These are phyloP conservation scores for Phialophora tarda DNA, from an alignment of 2,329 filamentous ascomycete species.

Conservation along the genomic window DNA sequence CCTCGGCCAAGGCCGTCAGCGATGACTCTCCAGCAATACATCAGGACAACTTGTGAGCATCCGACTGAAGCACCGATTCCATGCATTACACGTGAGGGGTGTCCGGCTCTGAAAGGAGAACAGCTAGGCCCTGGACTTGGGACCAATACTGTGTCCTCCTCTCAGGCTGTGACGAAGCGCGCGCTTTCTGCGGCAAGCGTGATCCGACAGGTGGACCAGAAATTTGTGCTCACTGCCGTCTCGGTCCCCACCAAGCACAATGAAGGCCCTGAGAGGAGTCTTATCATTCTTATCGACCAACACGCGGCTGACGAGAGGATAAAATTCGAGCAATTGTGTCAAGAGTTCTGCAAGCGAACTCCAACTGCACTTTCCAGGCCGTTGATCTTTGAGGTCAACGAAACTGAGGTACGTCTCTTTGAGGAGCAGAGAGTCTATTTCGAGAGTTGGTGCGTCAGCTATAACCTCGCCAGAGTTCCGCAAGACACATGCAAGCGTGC, in stretches of 20 bases:
- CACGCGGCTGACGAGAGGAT: constrained; percentile 93
- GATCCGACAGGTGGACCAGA: constrained; percentile 83
- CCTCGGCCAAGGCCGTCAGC: background rate
- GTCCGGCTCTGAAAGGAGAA: background rate
- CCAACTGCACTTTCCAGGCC: constrained; percentile 52
- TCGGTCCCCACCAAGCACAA: constrained; percentile 53
- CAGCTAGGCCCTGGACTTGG: background rate
- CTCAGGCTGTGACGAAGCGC: constrained; percentile 34
- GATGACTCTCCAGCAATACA: constrained; percentile 5
- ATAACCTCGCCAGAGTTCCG: constrained; percentile 47
- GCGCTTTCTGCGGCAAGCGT: constrained; percentile 67
- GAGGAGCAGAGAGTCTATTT: constrained; percentile 63
- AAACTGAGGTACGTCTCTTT: constrained; percentile 66
- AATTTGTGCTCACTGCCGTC: constrained; percentile 74
- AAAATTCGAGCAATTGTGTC: constrained; percentile 75
- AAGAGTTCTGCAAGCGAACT: constrained; percentile 56
- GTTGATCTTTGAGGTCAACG: constrained; percentile 68
- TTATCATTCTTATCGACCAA: constrained; percentile 83
- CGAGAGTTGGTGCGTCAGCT: constrained; percentile 74
- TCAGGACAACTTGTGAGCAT: background rate
- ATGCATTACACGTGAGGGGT: background rate
- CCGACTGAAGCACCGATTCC: background rate
- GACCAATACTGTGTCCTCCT: background rate
- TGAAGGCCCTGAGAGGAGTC: constrained; percentile 8
- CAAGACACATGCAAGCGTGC: background rate